Percentiles rank a stretch among this genome's conserved stretches.
These are phyloP conservation scores for Colletotrichum neosansevieriae DNA, from an alignment of 2,329 filamentous ascomycete genomes.

Conservation along the genomic window DNA sequence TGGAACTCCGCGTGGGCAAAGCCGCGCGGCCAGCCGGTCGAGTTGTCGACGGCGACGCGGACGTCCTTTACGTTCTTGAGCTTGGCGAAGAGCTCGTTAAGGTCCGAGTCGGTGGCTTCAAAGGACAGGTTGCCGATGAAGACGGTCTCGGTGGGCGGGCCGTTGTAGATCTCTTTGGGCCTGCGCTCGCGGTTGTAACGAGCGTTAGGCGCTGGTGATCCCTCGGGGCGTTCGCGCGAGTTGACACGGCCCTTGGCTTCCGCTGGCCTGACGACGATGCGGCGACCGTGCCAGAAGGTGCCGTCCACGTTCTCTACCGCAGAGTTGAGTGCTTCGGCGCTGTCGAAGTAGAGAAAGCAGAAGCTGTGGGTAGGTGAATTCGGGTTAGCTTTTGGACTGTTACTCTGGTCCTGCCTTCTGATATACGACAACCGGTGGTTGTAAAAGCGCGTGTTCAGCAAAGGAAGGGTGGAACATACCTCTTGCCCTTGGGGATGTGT, in stretches of 20 bases:
- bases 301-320: constrained; percentile 36
- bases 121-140: constrained; percentile 91
- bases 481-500: constrained; percentile 15
- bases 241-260: constrained; percentile 1
- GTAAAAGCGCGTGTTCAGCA: too few relatives aligned
- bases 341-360: constrained; percentile 33
- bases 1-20: constrained; percentile 88
- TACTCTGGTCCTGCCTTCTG: background rate
- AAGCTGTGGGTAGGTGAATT: background rate
- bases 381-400: background rate
- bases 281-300: constrained; percentile 41
- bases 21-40: constrained; percentile 83
- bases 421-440: too few relatives aligned
- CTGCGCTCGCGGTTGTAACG: background rate
- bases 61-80: constrained; percentile 80
- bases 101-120: constrained; percentile 85
- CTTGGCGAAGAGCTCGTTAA: constrained; percentile 81
- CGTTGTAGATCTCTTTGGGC: background rate
- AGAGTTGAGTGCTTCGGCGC: background rate
- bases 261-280: constrained; percentile 22
- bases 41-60: constrained; percentile 84
- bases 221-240: background rate
- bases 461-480: background rate
- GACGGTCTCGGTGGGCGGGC: constrained; percentile 60
- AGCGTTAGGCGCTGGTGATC: background rate